These are phyloP conservation scores for Rhynchosporium graminicola DNA, from an alignment of 2,329 filamentous ascomycete species.

Conservation along the genomic window DNA sequence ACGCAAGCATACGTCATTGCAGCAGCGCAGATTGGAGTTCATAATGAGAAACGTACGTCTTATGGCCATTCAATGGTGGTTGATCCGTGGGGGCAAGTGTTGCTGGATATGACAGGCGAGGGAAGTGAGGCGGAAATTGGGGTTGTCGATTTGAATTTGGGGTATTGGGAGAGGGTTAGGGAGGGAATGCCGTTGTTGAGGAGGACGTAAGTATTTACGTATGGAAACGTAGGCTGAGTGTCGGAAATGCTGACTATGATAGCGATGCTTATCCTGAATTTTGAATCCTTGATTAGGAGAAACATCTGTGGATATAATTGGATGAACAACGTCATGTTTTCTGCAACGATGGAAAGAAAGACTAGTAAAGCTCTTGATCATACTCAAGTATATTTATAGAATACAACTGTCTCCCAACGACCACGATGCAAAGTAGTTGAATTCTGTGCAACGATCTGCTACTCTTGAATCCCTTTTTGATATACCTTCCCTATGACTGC, in stretches of 20 bases:
- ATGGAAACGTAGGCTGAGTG: no score
- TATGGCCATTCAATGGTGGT: slow-evolving; percentile 87
- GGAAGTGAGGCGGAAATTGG: slow-evolving; percentile 47
- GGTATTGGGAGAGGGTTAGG: slow-evolving; percentile 52
- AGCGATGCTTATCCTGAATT: slow-evolving; percentile 34
- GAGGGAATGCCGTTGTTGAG: slow-evolving; percentile 58
- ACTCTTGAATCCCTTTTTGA: slow-evolving; percentile 35
- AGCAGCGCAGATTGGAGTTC: slow-evolving; percentile 76
- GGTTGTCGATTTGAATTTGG: slow-evolving; percentile 55
- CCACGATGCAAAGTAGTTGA: slow-evolving; percentile 38
- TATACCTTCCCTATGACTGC: slow-evolving; percentile 16
- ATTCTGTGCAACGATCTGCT: slow-evolving; percentile 30
- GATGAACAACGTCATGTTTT: neutral
- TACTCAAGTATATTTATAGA: slow-evolving; percentile 6
- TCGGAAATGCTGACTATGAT: neutral
- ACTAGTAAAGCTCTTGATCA: slow-evolving; percentile 11
- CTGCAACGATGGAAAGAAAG: neutral
- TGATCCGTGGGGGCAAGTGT: slow-evolving; percentile 80
- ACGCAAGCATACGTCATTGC: slow-evolving; percentile 86
- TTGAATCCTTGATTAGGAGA: neutral
- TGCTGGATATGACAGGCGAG: slow-evolving; percentile 62
- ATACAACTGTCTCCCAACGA: slow-evolving; percentile 25
- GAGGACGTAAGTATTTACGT: slow-evolving; percentile 41
- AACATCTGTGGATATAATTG: neutral
- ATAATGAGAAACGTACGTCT: slow-evolving; percentile 73